Base-by-base conservation (phyloP, 1,139 yeast species). In the Zygosaccharomyces sapae region DNA sequence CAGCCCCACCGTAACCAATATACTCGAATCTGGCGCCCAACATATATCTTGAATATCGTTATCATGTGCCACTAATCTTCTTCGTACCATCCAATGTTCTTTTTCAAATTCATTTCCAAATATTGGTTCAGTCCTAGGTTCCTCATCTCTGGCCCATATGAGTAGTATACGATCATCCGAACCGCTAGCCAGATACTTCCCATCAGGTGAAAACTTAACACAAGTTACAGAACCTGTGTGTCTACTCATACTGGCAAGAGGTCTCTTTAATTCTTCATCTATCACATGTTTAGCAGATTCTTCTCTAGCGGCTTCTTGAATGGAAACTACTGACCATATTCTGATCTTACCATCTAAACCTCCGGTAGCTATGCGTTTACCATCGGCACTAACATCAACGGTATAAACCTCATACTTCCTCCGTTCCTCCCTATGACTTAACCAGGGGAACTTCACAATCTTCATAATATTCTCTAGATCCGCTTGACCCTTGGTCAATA, bases 11-110 rank as follows among this genome's bases (percentile, higher is more conserved):
- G 96, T 85, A 19, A 92, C 97, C 46, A 92, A 70, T 27, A 92
- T 77, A 30, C 88, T 78, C 2, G 95, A 86, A 63, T 92, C 97
- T 0, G 97, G 97, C 1, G 96, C 86, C 98, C 98, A 92, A 37
- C 96, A 95, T 54, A 92, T 82, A 66, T 92, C 98, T 63, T 92
- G 98, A 43, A 92, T 87, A 69, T 92, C 98, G 62, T 90, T 92
- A 54, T 92, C 97, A 67, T 92, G 98, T 0, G 97, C 98, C 19
- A 87, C 96, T 25, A 89, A 74, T 58, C 97, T 76, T 61, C 86
- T 86, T 24, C 96, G 72, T 1, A 90, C 97, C 0, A 92, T 84
- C 97, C 97, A 92, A 58, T 85, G 94, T 63, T 90, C 97, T 42
- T 81, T 63, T 57, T 88, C 96, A 4, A 79, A 80, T 44, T 78